A percentile compares a stretch with the other conserved stretches of the same genome.
These are phyloP conservation scores for Trametes gibbosa DNA, from an alignment of 768 basidiomycete genomes.

Conservation along the genomic window DNA sequence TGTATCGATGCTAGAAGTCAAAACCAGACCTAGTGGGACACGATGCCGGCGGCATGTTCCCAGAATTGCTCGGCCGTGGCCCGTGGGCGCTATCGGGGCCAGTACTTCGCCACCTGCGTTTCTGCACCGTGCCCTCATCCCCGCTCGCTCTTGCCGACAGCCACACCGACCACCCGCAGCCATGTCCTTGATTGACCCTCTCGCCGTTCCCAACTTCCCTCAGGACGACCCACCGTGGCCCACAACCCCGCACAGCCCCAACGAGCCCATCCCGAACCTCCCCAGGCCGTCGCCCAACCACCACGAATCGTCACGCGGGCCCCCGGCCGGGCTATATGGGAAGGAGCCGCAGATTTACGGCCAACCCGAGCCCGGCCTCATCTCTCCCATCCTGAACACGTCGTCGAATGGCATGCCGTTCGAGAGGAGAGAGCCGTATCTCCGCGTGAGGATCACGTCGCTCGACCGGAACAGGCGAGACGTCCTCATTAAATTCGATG, in stretches of 20 bases:
- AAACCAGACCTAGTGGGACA: too few species aligned
- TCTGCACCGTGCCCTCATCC: neutral
- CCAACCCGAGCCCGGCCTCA: constrained; percentile 77
- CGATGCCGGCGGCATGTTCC: constrained; percentile 4
- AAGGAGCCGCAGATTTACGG: constrained; percentile 86
- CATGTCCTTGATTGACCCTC: constrained; percentile 67
- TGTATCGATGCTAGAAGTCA: neutral
- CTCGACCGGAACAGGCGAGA: constrained; percentile 95
- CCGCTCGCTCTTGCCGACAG: neutral
- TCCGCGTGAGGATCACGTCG: constrained; percentile 85
- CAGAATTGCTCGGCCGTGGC: neutral
- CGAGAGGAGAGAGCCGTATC: constrained; percentile 79
- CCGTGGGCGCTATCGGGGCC: neutral
- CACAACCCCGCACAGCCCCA: constrained; percentile 71
- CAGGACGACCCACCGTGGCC: constrained; percentile 71
- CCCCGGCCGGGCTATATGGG: constrained; percentile 54
- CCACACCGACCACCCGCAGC: neutral
- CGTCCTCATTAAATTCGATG: constrained; percentile 90
- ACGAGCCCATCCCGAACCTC: constrained; percentile 70
- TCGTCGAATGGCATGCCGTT: constrained; percentile 67
- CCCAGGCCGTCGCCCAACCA: constrained; percentile 55
- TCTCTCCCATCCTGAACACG: constrained; percentile 67
- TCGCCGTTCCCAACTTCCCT: constrained; percentile 50
- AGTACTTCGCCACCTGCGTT: constrained; percentile 1
- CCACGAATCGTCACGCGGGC: constrained; percentile 34